Conservation (phyloP, 345 rosid genomes). For the Ailanthus altissimus region DNA sequence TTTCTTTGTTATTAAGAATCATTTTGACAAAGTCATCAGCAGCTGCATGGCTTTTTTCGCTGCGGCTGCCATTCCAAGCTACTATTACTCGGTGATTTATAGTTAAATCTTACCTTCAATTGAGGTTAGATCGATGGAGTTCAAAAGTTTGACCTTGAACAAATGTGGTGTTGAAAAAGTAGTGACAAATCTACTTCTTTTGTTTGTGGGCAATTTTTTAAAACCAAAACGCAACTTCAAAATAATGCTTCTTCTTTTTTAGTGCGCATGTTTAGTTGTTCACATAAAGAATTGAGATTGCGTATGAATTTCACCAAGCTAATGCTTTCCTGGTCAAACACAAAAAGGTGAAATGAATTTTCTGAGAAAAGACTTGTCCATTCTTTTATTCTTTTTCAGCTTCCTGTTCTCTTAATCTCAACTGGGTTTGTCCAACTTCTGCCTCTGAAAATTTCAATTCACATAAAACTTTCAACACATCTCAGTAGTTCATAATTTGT, state of each 20-base stretch:
- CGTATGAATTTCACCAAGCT: constrained; percentile 7
- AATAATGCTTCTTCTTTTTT: constrained; percentile 13
- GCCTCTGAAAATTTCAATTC: not conserved
- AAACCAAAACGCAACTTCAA: not conserved
- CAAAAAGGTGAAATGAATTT: not conserved
- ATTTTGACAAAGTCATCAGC: no score
- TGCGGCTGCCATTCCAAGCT: no score
- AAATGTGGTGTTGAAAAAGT: constrained; percentile 6
- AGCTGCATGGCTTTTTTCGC: no score
- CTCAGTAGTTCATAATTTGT: not conserved
- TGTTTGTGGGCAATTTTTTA: constrained; percentile 10
- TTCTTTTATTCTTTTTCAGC: not conserved
- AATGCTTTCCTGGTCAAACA: constrained; percentile 15
- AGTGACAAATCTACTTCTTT: not conserved
- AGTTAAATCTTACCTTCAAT: not conserved
- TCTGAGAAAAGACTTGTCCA: not conserved
- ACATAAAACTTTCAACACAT: not conserved
- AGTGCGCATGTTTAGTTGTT: not conserved
- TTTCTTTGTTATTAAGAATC: no score
- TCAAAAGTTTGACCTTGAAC: constrained; percentile 1
- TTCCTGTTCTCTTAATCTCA: not conserved
- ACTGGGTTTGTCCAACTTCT: not conserved
- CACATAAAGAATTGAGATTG: constrained; percentile 4
- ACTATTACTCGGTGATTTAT: not conserved
- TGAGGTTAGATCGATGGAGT: not conserved